These are phyloP conservation scores for Leptographium galeiforme DNA, from an alignment of 2,329 filamentous ascomycete genomes.

Conservation along the genomic window DNA sequence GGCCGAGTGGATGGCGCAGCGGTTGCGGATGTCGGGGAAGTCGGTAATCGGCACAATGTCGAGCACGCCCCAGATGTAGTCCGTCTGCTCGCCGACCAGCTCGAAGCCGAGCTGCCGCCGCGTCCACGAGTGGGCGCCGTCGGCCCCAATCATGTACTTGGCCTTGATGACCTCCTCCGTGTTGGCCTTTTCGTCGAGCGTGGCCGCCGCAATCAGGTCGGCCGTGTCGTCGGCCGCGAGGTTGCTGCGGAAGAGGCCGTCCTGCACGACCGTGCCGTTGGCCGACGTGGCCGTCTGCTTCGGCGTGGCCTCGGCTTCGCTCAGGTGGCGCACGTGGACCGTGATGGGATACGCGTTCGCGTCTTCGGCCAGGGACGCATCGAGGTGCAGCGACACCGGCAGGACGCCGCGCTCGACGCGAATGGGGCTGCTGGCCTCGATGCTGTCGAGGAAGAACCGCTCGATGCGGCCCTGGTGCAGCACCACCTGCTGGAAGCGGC, in stretches of 20 bases:
- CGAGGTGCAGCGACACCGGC: conserved; percentile 36
- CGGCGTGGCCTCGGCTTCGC: conserved; percentile 39
- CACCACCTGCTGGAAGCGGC: conserved; percentile 50
- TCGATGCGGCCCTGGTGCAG: conserved; percentile 62
- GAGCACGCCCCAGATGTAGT: conserved; percentile 30
- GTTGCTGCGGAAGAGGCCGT: conserved; percentile 45
- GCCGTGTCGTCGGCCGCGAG: conserved; percentile 18
- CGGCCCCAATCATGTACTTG: conserved; percentile 55
- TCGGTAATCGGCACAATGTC: conserved; percentile 23
- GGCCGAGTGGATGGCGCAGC: conserved; percentile 38
- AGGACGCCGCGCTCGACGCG: conserved; percentile 42
- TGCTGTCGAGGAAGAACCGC: conserved; percentile 34
- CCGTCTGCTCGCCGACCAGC: conserved; percentile 36
- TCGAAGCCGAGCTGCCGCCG: conserved; percentile 39
- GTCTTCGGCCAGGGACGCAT: conserved; percentile 23
- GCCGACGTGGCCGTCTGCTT: conserved; percentile 20
- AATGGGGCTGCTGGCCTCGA: conserved; percentile 18
- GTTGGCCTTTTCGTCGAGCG: conserved; percentile 7
- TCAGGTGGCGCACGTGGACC: conserved; percentile 39
- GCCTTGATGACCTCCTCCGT: conserved; percentile 33
- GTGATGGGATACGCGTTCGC: conserved; percentile 41
- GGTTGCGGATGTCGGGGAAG: conserved; percentile 41
- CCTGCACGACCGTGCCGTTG: conserved; percentile 12
- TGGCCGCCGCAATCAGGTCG: conserved; percentile 27
- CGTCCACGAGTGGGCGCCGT: conserved; percentile 56